phyloP scores from a whole-genome alignment of 306 rosid genomes.

The Citrullus mucosospermus region DNA sequence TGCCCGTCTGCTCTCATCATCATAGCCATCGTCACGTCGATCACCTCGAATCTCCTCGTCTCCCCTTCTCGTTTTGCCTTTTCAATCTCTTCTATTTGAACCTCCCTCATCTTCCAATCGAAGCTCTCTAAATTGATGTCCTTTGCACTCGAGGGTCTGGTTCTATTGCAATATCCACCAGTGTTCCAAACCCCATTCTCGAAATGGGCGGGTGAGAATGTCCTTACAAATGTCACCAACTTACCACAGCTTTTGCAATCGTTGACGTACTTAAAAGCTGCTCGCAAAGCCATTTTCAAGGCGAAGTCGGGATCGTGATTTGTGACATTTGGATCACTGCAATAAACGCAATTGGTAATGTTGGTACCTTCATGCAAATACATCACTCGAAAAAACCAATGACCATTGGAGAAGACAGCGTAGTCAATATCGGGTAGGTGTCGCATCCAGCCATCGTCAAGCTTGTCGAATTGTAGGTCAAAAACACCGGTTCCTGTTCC shows the following conservation, averaged over 20 bases:
- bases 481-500: conserved; percentile 51
- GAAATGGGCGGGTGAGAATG: conserved; percentile 77
- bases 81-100: conserved; percentile 49
- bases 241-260: conserved; percentile 29
- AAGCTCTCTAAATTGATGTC: conserved; percentile 18
- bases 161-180: conserved; percentile 70
- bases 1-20: conserved; percentile 83
- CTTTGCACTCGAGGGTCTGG: conserved; percentile 28
- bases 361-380: conserved; percentile 30
- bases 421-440: conserved; percentile 50
- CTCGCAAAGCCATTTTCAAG: conserved; percentile 36
- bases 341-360: conserved; percentile 46
- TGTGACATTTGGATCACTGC: conserved; percentile 37
- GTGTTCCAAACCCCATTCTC: conserved; percentile 70
- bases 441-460: conserved; percentile 39
- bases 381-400: conserved; percentile 67
- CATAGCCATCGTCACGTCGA: conserved; percentile 72
- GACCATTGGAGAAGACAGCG: conserved; percentile 51
- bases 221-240: conserved; percentile 45
- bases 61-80: conserved; percentile 23
- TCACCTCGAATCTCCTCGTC: conserved; percentile 19
- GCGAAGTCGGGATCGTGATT: conserved; percentile 17
- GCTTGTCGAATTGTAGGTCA: conserved; percentile 44
- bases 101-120: conserved; percentile 50
- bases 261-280: conserved; percentile 29